phyloP scores from a whole-genome alignment of 2,329 filamentous ascomycete genomes.

The Talaromyces sp. region DNA sequence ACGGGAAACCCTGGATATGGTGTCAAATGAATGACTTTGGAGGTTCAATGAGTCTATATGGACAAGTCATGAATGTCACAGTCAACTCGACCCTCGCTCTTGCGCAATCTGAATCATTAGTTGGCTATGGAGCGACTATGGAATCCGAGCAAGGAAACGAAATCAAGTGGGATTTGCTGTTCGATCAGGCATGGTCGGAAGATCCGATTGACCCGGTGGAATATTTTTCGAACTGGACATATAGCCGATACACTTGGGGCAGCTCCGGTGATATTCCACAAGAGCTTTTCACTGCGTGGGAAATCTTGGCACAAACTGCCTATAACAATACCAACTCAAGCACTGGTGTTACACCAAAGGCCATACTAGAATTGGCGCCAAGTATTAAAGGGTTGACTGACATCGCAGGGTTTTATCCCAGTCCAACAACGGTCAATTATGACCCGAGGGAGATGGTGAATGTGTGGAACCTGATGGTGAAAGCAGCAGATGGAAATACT shows the following conservation, averaged over 20 bases:
- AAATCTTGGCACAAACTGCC: constrained; percentile 38
- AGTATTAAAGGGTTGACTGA: constrained; percentile 36
- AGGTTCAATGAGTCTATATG: constrained; percentile 46
- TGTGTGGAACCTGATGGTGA: constrained; percentile 37
- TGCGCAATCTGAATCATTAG: constrained; percentile 33
- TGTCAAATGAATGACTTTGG: constrained; percentile 49
- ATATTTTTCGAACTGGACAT: constrained; percentile 46
- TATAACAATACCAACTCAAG: constrained; percentile 46
- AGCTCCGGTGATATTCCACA: constrained; percentile 18
- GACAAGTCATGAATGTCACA: constrained; percentile 47
- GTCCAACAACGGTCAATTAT: constrained; percentile 37
- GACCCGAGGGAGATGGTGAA: constrained; percentile 29
- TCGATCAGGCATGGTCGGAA: constrained; percentile 47
- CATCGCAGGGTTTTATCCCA: constrained; percentile 33
- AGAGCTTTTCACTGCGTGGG: constrained; percentile 42
- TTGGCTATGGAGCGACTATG: constrained; percentile 45
- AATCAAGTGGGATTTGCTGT: constrained; percentile 46
- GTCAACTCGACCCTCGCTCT: constrained; percentile 41
- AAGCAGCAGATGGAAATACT: constrained; percentile 25
- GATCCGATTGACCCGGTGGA: constrained; percentile 37
- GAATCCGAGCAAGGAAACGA: constrained; percentile 51
- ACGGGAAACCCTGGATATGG: constrained; percentile 52
- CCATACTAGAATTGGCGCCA: constrained; percentile 43
- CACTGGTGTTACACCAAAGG: constrained; percentile 35
- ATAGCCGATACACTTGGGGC: constrained; percentile 32